Evolutionary conservation across 805 yeast species (phyloP).

Genomic region (Ogataea nonfermentans): DNA sequence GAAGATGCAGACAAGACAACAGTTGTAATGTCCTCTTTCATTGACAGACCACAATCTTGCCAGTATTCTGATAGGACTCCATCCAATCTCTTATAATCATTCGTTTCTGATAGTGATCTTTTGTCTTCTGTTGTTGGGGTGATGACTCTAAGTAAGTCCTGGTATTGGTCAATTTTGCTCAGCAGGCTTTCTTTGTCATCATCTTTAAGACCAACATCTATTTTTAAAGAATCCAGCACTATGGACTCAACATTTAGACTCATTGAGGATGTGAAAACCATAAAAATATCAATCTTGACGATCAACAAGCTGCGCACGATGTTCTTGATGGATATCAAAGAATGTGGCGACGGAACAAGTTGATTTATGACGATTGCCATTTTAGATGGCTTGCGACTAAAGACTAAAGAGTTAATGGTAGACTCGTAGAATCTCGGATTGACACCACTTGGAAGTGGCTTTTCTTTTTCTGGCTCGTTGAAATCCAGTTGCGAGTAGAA

Average conservation of each 20-base stretch:
- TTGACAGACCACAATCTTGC: not conserved
- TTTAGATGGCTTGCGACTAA: slow-evolving; percentile 28
- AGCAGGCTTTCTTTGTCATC: slow-evolving; percentile 13
- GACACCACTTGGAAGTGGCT: slow-evolving; percentile 26
- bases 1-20: slow-evolving; percentile 29
- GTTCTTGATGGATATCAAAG: slow-evolving; percentile 29
- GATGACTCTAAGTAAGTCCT: slow-evolving; percentile 6
- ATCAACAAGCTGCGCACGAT: slow-evolving; percentile 29
- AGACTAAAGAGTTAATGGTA: slow-evolving; percentile 25
- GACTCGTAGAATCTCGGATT: slow-evolving; percentile 31
- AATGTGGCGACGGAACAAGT: slow-evolving; percentile 17
- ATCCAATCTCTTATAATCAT: not conserved
- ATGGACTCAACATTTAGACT: slow-evolving; percentile 11
- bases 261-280: slow-evolving; percentile 25
- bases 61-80: slow-evolving; percentile 2
- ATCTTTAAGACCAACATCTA: slow-evolving; percentile 10
- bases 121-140: slow-evolving; percentile 13
- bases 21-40: slow-evolving; percentile 18
- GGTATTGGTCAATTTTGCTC: slow-evolving; percentile 19
- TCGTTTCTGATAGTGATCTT: not conserved
- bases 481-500: slow-evolving; percentile 16
- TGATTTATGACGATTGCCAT: slow-evolving; percentile 32
- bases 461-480: not conserved
- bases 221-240: slow-evolving; percentile 16
- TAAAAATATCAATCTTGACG: slow-evolving; percentile 28